phyloP scores from a whole-genome alignment of 371 early-diverging fungal genomes.

The Mortierella sp. region DNA sequence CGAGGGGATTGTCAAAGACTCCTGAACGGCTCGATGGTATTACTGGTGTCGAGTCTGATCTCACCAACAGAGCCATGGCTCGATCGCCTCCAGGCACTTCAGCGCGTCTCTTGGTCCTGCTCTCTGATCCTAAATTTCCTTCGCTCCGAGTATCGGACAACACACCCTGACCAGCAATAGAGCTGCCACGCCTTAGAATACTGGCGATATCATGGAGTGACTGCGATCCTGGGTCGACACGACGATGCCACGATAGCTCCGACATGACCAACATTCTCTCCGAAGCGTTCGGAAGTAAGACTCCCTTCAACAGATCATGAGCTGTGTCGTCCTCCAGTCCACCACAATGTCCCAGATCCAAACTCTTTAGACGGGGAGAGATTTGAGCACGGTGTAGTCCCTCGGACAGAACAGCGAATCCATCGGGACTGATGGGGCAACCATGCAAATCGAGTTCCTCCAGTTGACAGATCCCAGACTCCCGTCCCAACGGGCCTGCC shows the following conservation, averaged over 20 bases:
- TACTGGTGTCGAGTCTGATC: conserved; percentile 21
- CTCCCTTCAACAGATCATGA: conserved; percentile 13
- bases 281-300: conserved; percentile 28
- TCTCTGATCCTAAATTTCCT: not conserved
- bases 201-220: not conserved
- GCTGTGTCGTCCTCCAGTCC: conserved; percentile 24
- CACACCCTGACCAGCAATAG: not conserved
- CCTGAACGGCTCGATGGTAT: conserved; percentile 8
- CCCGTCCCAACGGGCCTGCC: not conserved
- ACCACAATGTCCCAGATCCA: conserved; percentile 42
- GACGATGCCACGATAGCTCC: conserved; percentile 1
- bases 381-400: conserved; percentile 9
- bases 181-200: not conserved
- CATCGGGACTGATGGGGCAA: conserved; percentile 25
- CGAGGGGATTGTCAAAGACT: not conserved
- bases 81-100: not conserved
- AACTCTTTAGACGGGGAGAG: conserved; percentile 17
- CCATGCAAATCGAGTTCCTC: conserved; percentile 52
- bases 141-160: not conserved
- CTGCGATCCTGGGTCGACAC: not conserved
- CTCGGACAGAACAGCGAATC: conserved; percentile 18
- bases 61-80: not conserved
- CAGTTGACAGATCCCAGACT: conserved; percentile 22
- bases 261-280: not conserved
- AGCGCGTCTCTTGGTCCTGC: not conserved